phyloP scores from a whole-genome alignment of 768 basidiomycete species.

The Tubosaeta sp. region DNA sequence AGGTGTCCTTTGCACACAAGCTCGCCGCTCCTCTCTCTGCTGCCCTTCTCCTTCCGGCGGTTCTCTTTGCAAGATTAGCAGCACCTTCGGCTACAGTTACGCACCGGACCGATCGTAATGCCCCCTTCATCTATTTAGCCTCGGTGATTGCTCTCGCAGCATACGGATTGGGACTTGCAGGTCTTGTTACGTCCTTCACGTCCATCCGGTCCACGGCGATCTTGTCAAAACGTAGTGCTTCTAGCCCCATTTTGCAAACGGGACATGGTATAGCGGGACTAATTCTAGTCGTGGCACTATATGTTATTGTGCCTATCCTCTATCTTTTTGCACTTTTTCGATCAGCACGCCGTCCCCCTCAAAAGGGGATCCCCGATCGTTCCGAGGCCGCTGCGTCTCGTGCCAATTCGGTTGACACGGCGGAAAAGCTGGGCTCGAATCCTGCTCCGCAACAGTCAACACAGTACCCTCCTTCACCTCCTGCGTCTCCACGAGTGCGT shows the following conservation, averaged over 20 bases:
- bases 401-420: conserved; percentile 36
- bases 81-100: conserved; percentile 32
- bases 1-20: conserved; percentile 46
- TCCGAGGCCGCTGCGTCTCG: conserved; percentile 28
- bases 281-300: conserved; percentile 59
- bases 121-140: conserved; percentile 34
- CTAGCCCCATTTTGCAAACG: conserved; percentile 45
- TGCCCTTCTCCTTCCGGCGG: conserved; percentile 39
- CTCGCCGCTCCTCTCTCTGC: conserved; percentile 46
- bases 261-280: conserved; percentile 63
- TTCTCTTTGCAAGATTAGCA: conserved; percentile 41
- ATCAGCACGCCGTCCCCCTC: conserved; percentile 7
- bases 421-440: conserved; percentile 37
- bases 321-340: conserved; percentile 29
- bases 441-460: conserved; percentile 23
- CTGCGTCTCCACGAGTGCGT: conserved; percentile 29
- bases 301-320: conserved; percentile 45
- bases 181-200: conserved; percentile 60
- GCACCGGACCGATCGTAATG: conserved; percentile 18
- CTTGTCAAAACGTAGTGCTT: conserved; percentile 30
- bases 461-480: conserved; percentile 30
- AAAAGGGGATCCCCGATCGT: conserved; percentile 20
- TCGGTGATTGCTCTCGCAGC: conserved; percentile 40
- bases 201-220: conserved; percentile 36
- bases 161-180: conserved; percentile 60